A percentile compares a stretch with the other conserved stretches of the same genome.
Evolutionary conservation across 129 eudicot species (phyloP).

Genomic region (Escallonia rubra): DNA sequence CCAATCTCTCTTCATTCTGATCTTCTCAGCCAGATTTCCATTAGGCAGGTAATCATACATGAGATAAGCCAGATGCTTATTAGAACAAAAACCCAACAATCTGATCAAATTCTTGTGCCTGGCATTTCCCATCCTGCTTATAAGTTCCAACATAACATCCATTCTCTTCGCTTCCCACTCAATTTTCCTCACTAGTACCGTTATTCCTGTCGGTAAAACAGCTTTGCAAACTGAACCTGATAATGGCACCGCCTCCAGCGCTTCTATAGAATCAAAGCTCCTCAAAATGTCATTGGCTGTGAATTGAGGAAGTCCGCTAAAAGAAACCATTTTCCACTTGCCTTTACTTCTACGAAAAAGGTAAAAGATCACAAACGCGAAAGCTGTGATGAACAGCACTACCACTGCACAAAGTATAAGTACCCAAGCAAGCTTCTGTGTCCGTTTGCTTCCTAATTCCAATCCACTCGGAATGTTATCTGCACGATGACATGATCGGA

Average conservation of each 20-base stretch:
- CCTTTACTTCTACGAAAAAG: slow-evolving; percentile 43
- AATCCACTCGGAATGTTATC: slow-evolving; percentile 41
- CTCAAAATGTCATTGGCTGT: slow-evolving; percentile 69
- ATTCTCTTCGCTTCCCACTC: slow-evolving; percentile 60
- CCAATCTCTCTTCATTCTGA: slow-evolving; percentile 58
- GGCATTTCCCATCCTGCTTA: slow-evolving; percentile 50
- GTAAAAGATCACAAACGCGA: slow-evolving; percentile 55
- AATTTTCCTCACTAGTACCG: slow-evolving; percentile 63
- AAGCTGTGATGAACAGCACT: slow-evolving; percentile 39
- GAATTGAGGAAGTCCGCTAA: slow-evolving; percentile 57
- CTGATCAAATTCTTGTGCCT: slow-evolving; percentile 76
- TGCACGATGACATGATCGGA: slow-evolving; percentile 45
- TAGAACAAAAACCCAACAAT: slow-evolving; percentile 73
- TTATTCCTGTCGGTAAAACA: slow-evolving; percentile 70
- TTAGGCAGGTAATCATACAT: slow-evolving; percentile 69
- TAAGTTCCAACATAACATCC: slow-evolving; percentile 34
- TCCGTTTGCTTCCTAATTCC: slow-evolving; percentile 48
- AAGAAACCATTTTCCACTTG: slow-evolving; percentile 69
- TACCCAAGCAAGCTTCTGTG: slow-evolving; percentile 80
- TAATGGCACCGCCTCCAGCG: slow-evolving; percentile 28
- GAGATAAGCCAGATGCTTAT: slow-evolving; percentile 51
- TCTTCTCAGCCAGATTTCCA: slow-evolving; percentile 69
- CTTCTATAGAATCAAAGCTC: slow-evolving; percentile 53
- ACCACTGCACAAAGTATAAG: slow-evolving; percentile 61
- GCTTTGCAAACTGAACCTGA: slow-evolving; percentile 56